Evolutionary conservation across 176 grass and related monocot species (phyloP).

Genomic region (Cenchrus purpureus): DNA sequence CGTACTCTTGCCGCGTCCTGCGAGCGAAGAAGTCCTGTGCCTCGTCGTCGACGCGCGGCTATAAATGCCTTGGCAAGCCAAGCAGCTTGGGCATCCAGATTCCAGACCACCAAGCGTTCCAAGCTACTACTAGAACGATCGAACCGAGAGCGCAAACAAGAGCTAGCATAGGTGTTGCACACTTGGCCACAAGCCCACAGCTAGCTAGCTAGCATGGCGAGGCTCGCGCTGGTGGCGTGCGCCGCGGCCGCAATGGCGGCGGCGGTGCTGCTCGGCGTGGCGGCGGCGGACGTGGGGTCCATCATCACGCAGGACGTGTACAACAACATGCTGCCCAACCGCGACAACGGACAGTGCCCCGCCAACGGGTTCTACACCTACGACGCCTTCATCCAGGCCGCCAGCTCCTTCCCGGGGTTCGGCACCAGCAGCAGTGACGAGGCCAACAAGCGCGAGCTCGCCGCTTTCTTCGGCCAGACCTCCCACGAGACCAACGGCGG

Average conservation of each 20-base stretch:
- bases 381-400: conserved; percentile 54
- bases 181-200: background rate
- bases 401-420: conserved; percentile 46
- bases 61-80: background rate
- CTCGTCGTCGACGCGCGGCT: background rate
- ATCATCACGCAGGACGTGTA: conserved; percentile 48
- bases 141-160: background rate
- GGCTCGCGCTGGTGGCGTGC: background rate
- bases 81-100: background rate
- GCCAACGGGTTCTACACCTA: conserved; percentile 52
- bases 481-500: conserved; percentile 64
- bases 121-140: background rate
- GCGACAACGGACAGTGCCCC: conserved; percentile 45
- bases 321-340: conserved; percentile 46
- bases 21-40: background rate
- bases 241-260: conserved; percentile 20
- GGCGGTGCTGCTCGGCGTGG: background rate
- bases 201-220: background rate
- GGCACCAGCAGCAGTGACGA: conserved; percentile 39
- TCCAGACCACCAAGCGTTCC: background rate
- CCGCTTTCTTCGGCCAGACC: conserved; percentile 68
- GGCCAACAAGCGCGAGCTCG: conserved; percentile 45
- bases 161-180: background rate
- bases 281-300: conserved; percentile 25
- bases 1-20: background rate